Evolutionary conservation across 2,329 filamentous ascomycete genomes (phyloP).

Genomic region (Alternaria sp.): DNA sequence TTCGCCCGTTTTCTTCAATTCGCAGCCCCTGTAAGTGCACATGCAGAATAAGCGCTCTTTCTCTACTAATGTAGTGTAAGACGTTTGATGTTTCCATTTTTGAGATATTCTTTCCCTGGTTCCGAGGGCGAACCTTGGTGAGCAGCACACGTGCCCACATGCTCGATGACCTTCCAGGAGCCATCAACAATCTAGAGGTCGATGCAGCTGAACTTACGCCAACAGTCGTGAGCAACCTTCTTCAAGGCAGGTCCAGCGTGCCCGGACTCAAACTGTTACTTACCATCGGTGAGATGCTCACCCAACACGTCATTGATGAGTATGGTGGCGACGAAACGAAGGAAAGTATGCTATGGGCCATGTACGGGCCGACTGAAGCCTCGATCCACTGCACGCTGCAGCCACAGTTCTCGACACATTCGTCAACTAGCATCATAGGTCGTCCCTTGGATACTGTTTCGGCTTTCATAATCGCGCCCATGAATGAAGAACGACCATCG

Average conservation of each 20-base stretch:
- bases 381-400: constrained; percentile 89
- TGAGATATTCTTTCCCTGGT: constrained; percentile 89
- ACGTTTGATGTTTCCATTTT: constrained; percentile 96
- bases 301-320: constrained; percentile 74
- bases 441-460: constrained; percentile 81
- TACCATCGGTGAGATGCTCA: constrained; percentile 94
- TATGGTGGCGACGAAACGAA: constrained; percentile 68
- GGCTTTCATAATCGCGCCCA: constrained; percentile 69
- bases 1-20: constrained; percentile 89
- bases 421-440: constrained; percentile 74
- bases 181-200: constrained; percentile 69
- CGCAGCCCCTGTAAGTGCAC: constrained; percentile 66
- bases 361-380: constrained; percentile 94
- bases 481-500: constrained; percentile 17
- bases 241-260: constrained; percentile 70
- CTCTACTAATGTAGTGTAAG: constrained; percentile 4
- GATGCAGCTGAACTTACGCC: constrained; percentile 91
- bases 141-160: constrained; percentile 72
- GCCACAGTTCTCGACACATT: constrained; percentile 62
- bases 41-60: neutral
- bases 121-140: constrained; percentile 74
- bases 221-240: constrained; percentile 79
- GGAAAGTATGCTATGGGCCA: constrained; percentile 78
- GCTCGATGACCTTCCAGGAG: constrained; percentile 74
- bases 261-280: constrained; percentile 74